A percentile compares a stretch with the other conserved stretches of the same genome.
Evolutionary conservation across 2,329 filamentous ascomycete genomes (phyloP).

Genomic region (Aurifilum marmelostoma): DNA sequence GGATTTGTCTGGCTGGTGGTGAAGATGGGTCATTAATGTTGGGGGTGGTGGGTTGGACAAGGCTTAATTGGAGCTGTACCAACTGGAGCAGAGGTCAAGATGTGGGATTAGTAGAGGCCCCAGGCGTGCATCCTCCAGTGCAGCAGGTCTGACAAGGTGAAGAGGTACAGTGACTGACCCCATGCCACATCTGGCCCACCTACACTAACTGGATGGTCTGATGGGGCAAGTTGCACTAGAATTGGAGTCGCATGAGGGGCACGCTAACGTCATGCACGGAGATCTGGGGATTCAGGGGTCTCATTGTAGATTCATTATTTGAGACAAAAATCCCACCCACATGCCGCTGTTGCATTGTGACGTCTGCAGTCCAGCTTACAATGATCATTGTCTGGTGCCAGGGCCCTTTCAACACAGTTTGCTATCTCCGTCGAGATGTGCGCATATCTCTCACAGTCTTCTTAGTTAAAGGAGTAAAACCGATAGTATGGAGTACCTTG

Average conservation of each 20-base stretch:
- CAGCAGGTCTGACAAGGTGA: not conserved
- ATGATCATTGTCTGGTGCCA: not conserved
- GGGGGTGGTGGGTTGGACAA: not conserved
- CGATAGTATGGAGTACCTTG: not conserved
- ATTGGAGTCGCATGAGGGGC: not conserved
- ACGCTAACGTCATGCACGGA: constrained; percentile 4
- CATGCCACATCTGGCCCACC: not conserved
- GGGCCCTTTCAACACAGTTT: not conserved
- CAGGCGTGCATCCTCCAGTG: not conserved
- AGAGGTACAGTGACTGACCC: not conserved
- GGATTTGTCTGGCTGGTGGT: not conserved
- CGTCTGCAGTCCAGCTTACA: not conserved
- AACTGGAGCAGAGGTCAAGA: not conserved
- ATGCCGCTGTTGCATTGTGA: not conserved
- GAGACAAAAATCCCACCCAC: not conserved
- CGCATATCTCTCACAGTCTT: not conserved
- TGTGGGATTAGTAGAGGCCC: not conserved
- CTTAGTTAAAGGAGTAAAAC: not conserved
- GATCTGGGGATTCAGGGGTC: constrained; percentile 2
- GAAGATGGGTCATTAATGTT: not conserved
- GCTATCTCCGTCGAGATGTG: not conserved
- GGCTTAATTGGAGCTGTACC: not conserved
- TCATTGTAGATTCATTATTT: too few relatives aligned
- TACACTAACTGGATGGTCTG: not conserved
- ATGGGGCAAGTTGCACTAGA: constrained; percentile 3